Conservation (phyloP, 73 alveolate species). For the Tetrahymena elliotti region DNA sequence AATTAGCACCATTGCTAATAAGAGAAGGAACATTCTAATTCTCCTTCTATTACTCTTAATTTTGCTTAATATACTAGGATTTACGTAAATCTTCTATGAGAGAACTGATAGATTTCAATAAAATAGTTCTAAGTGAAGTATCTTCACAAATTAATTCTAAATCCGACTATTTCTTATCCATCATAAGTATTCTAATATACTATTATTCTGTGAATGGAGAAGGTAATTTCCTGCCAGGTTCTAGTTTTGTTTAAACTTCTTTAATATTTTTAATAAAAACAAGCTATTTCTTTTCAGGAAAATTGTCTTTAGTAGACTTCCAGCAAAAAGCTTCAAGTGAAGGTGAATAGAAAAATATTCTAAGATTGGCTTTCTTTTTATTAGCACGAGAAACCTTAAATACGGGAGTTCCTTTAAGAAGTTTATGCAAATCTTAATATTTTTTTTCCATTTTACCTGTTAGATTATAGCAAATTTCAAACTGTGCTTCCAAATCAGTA, state of each 20-base stretch:
- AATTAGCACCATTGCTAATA: not conserved
- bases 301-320: not conserved
- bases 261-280: not conserved
- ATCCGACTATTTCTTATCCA: not conserved
- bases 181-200: not conserved
- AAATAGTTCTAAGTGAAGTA: not conserved
- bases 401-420: not conserved
- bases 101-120: not conserved
- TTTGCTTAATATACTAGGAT: not conserved
- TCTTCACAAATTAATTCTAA: not conserved
- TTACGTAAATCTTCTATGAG: not conserved
- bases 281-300: not conserved
- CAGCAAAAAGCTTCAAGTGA: not conserved
- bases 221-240: not conserved
- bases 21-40: not conserved
- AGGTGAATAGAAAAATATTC: not conserved
- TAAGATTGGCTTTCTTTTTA: not conserved
- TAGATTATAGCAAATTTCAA: not conserved
- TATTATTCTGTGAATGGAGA: not conserved
- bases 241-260: not conserved
- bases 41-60: not conserved
- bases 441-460: not conserved
- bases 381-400: not conserved
- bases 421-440: not conserved
- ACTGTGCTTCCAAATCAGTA: not conserved